Evolutionary conservation across 495 filamentous ascomycete species (phyloP), one percentile per base, ranked within the genome.

Genomic region (Viridothelium virens): DNA sequence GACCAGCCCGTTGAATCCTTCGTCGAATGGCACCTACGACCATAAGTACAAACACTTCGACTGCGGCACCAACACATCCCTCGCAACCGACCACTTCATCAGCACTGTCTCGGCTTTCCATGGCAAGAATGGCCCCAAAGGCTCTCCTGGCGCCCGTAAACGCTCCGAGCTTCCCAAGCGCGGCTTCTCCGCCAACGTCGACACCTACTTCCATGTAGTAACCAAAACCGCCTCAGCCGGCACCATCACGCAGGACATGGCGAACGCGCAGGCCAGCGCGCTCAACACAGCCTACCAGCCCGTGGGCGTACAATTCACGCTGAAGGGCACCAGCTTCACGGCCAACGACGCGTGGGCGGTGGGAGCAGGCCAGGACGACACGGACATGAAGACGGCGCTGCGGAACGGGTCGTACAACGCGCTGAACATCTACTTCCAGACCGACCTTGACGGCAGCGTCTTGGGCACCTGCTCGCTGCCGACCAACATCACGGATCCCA

Each of bases 351-450:
- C 71, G 66, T 88, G 86, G 85, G 82, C 82, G 39, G 66, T 73
- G 25, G 72, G 71, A 67, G 70, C 63, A 9, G 65, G 63, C 4
- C 83, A 81, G 68, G 70, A 72, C 31, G 70, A 73, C 65, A 80
- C 86, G 72, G 56, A 74, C 41, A 86, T 87, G 84, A 87, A 88
- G 80, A 62, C 64, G 34, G 73, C 81, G 14, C 80, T 89, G 12
- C 83, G 84, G 62, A 77, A 83, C 71, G 87, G 86, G 63, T 77
- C 74, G 67, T 89, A 89, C 77, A 68, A 73, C 46, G 76, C 80
- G 37, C 82, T 88, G 66, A 89, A 89, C 76, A 65, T 89, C 63
- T 89, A 87, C 78, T 86, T 87, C 79, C 79, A 84, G 64, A 79
- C 78, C 50, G 74, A 81, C 62, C 71, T 83, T 12, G 77, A 74